These are phyloP conservation scores for Tolypocladium tundrense DNA, from an alignment of 2,329 filamentous ascomycete genomes.

Conservation along the genomic window DNA sequence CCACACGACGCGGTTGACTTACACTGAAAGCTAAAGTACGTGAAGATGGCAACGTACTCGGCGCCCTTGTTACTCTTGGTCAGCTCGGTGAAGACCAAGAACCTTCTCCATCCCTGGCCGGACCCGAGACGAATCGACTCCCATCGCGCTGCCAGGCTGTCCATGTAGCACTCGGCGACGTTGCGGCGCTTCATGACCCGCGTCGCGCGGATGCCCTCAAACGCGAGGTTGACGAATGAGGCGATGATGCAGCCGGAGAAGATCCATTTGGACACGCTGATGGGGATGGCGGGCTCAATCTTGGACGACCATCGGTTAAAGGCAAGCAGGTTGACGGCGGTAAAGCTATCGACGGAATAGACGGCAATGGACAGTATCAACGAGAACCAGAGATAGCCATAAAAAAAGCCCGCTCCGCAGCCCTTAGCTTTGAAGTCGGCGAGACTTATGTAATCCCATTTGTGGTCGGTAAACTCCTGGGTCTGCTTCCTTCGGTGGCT, in stretches of 20 bases:
- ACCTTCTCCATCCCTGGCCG: slow-evolving; percentile 75
- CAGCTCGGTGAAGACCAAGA: slow-evolving; percentile 83
- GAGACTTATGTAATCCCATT: slow-evolving; percentile 81
- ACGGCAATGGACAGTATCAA: slow-evolving; percentile 71
- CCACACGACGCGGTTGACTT: slow-evolving; percentile 14
- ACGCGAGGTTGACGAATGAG: slow-evolving; percentile 72
- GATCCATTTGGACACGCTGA: slow-evolving; percentile 83
- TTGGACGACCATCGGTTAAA: slow-evolving; percentile 85
- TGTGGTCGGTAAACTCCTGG: slow-evolving; percentile 69
- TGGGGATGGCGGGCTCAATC: slow-evolving; percentile 67
- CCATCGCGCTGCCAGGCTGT: slow-evolving; percentile 73
- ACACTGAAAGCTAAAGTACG: slow-evolving; percentile 70
- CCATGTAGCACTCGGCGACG: slow-evolving; percentile 84
- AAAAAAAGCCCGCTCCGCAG: slow-evolving; percentile 68
- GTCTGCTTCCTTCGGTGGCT: slow-evolving; percentile 50
- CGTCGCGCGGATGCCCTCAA: slow-evolving; percentile 69
- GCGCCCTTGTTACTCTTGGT: slow-evolving; percentile 86
- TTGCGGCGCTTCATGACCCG: slow-evolving; percentile 76
- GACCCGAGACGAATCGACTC: slow-evolving; percentile 69
- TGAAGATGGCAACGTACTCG: slow-evolving; percentile 83
- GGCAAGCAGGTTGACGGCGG: slow-evolving; percentile 78
- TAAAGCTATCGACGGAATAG: slow-evolving; percentile 86
- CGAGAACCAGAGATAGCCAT: slow-evolving; percentile 75
- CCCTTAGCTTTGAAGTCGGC: slow-evolving; percentile 77
- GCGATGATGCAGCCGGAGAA: slow-evolving; percentile 88